Evolutionary conservation across 257 asterid genomes (phyloP), one percentile per base, ranked within the genome.

Genomic region (Salvia hispanica): DNA sequence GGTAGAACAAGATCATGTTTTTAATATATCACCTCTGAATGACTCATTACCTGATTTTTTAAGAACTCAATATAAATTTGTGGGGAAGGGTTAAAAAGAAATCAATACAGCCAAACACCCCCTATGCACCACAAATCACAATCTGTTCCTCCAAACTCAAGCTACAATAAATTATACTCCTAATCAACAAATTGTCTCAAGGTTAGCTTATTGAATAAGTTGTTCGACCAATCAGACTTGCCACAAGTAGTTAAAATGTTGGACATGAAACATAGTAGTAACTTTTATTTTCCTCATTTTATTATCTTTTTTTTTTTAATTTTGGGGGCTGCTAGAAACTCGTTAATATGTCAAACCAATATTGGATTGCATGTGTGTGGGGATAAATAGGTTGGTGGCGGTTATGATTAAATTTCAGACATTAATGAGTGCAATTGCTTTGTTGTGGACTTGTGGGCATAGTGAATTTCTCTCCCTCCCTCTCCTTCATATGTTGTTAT

Each of bases 291-390:
- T 25, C 31, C 31, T 25, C 31, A 25, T 25, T 25, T 25, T 25
- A 25, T 25, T 7, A 6, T 18, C 2, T 34, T 15, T 21, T 12
- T 13, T 4, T 5, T 61, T 15, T 3, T 25, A 0, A 25, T 25
- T 25, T 44, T n/a, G 21, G 12, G 3, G 47, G 61, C 6, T 9
- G 46, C 39, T 40, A 40, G 3, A 60, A 37, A 72, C 75, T 58
- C 31, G 74, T 69, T 39, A 72, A 44, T 64, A 48, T 42, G 53
- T 73, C 11, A 47, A 60, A 50, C 71, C 31, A 37, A 64, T 60
- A 60, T 80, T 73, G 79, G 62, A 47, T 75, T 55, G 70, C 79
- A 76, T 76, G 81, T 80, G 79, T 78, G 79, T 46, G 71, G 64
- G 42, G 77, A 72, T 79, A 66, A 73, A 70, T 63, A 75, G 42